A percentile compares a stretch with the other conserved stretches of the same genome.
Conservation (phyloP, 495 filamentous ascomycete genomes). For the Annulohypoxylon nitens region DNA sequence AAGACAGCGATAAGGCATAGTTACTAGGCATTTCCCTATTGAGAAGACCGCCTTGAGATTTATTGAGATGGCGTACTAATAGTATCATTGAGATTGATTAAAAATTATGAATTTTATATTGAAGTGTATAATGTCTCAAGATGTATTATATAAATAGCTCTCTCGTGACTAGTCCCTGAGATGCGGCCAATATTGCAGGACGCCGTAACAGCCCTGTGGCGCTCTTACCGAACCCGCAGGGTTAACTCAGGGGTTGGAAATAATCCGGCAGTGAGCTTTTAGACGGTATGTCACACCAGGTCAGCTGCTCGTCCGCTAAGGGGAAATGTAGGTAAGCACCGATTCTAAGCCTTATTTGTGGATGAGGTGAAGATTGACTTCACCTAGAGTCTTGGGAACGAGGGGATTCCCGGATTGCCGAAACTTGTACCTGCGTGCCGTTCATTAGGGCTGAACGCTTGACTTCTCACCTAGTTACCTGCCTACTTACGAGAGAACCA, state of each 20-base stretch:
- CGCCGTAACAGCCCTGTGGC: background rate
- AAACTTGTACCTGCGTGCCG: slow-evolving; percentile 30
- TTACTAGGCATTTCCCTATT: background rate
- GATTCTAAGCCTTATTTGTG: slow-evolving; percentile 11
- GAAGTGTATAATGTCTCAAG: background rate
- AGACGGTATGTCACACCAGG: background rate
- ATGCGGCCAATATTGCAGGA: background rate
- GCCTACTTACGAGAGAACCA: background rate
- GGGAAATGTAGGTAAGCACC: slow-evolving; percentile 22
- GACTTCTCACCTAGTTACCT: background rate
- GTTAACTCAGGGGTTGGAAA: background rate
- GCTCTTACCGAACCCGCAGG: background rate
- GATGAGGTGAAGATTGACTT: slow-evolving; percentile 13
- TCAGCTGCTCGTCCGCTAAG: slow-evolving; percentile 14
- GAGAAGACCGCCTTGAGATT: background rate
- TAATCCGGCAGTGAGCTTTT: background rate
- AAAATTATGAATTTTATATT: background rate
- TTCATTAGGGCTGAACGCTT: background rate
- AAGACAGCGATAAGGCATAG: background rate
- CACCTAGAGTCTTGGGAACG: background rate
- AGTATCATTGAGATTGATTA: background rate
- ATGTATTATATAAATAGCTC: background rate
- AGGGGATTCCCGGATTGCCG: slow-evolving; percentile 12
- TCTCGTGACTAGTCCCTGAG: background rate
- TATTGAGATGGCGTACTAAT: background rate